phyloP scores from a whole-genome alignment of 2,329 filamentous ascomycete species.

The Aspergillus brunneoviolaceus region DNA sequence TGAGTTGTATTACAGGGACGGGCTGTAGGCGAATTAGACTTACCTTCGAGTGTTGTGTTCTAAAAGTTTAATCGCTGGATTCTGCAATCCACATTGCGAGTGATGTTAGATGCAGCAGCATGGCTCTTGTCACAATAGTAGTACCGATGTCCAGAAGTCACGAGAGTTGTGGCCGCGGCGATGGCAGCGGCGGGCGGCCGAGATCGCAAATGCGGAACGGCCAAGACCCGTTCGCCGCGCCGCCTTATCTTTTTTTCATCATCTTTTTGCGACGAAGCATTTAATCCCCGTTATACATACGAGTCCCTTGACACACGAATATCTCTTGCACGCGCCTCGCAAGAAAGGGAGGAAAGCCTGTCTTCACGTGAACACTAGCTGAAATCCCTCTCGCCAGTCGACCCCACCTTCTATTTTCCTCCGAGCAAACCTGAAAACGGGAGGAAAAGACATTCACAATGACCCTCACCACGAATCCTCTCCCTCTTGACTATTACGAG shows the following conservation, averaged over 20 bases:
- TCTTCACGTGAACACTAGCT: background rate
- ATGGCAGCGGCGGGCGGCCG: background rate
- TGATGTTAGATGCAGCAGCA: background rate
- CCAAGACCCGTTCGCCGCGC: background rate
- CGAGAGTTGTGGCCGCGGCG: background rate
- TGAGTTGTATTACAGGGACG: background rate
- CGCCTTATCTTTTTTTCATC: background rate
- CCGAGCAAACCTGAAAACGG: background rate
- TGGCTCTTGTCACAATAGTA: background rate
- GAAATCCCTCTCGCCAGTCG: background rate
- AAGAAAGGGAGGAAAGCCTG: no score
- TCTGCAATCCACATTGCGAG: no score
- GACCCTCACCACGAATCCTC: constrained; percentile 19
- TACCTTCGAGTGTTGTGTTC: background rate
- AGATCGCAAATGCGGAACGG: background rate
- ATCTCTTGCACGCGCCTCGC: no score
- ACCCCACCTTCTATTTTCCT: background rate
- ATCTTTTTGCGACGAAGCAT: background rate
- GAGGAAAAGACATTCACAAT: background rate
- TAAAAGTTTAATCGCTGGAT: no score
- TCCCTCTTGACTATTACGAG: constrained; percentile 36
- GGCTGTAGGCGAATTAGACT: background rate
- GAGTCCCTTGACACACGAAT: no score
- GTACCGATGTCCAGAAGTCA: background rate
- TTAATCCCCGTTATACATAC: background rate